Conservation (phyloP, 2,329 filamentous ascomycete species). For the Colletotrichum navitas region DNA sequence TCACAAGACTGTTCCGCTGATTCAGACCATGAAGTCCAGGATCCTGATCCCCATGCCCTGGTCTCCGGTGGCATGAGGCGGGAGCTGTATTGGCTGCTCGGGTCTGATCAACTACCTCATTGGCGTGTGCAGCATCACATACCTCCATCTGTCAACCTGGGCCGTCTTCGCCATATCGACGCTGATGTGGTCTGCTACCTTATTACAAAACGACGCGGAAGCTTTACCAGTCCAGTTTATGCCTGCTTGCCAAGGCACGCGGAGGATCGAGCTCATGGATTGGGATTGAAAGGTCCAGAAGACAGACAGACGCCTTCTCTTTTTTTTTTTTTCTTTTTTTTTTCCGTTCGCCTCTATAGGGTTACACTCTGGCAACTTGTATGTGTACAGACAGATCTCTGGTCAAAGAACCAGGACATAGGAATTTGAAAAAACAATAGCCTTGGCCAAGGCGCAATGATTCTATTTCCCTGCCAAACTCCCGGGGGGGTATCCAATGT, state of each 20-base stretch:
- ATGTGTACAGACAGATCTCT: conserved; percentile 36
- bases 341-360: not conserved
- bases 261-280: not conserved
- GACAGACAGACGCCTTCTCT: not conserved
- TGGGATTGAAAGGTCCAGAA: not conserved
- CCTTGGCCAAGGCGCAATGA: not conserved
- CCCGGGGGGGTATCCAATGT: conserved; percentile 45
- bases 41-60: conserved; percentile 96
- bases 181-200: not conserved
- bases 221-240: not conserved
- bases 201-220: not conserved
- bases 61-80: conserved; percentile 84
- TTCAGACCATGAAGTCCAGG: conserved; percentile 95
- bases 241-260: not conserved
- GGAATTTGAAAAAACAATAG: conserved; percentile 34
- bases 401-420: conserved; percentile 37
- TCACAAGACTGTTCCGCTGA: conserved; percentile 97
- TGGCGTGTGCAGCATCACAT: not conserved
- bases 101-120: not conserved
- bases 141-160: not conserved
- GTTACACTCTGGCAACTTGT: conserved; percentile 22
- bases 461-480: conserved; percentile 17
- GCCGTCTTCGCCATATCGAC: conserved; percentile 13
- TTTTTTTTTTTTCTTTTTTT: not conserved
- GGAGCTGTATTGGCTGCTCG: not conserved